Percentiles rank a stretch among this genome's conserved stretches.
These are phyloP conservation scores for Xylaria intraflava DNA, from an alignment of 495 filamentous ascomycete species.

Conservation along the genomic window DNA sequence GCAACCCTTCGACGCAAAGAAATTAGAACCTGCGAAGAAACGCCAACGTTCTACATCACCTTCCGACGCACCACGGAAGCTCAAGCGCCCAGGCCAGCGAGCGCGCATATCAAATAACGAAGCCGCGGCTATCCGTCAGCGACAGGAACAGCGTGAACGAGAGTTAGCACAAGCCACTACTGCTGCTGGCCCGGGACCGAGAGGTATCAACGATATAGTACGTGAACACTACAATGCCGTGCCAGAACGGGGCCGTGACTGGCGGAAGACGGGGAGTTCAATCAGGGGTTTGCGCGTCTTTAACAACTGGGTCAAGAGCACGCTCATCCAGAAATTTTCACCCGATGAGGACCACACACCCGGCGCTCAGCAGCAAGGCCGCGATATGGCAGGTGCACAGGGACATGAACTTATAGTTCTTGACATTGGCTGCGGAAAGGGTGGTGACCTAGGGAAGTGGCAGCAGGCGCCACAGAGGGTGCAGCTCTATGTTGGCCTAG, in stretches of 20 bases:
- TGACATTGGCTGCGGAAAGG: slow-evolving; percentile 94
- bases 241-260: slow-evolving; percentile 82
- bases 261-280: slow-evolving; percentile 84
- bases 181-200: slow-evolving; percentile 31
- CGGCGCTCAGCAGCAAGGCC: slow-evolving; percentile 48
- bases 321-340: slow-evolving; percentile 92
- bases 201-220: slow-evolving; percentile 75
- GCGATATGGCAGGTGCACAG: slow-evolving; percentile 32
- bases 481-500: slow-evolving; percentile 83
- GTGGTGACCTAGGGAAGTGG: slow-evolving; percentile 94
- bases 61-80: slow-evolving; percentile 54
- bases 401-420: slow-evolving; percentile 65
- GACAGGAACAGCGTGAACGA: slow-evolving; percentile 59
- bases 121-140: slow-evolving; percentile 59
- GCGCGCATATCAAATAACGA: slow-evolving; percentile 68
- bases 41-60: slow-evolving; percentile 36
- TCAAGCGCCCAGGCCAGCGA: slow-evolving; percentile 80
- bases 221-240: slow-evolving; percentile 95
- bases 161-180: slow-evolving; percentile 48
- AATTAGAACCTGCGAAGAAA: slow-evolving; percentile 49
- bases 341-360: slow-evolving; percentile 64
- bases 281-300: slow-evolving; percentile 92
- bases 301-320: slow-evolving; percentile 99
- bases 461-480: slow-evolving; percentile 78
- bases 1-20: slow-evolving; percentile 51